phyloP scores from a whole-genome alignment of 116 monocot species.

The Papilionanthe hybrid region DNA sequence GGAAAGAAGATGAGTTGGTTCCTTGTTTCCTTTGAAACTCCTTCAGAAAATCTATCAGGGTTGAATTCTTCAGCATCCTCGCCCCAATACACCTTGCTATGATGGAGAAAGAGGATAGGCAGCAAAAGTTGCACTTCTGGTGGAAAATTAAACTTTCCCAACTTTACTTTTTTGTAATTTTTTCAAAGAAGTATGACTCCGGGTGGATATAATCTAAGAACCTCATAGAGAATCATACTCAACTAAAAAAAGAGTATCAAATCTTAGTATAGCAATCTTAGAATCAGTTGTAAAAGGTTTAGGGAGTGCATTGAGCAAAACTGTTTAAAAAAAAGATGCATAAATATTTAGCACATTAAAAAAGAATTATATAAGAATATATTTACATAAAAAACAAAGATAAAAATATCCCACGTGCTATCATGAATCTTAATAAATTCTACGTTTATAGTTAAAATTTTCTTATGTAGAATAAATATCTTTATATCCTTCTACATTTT shows the following conservation, averaged over 20 bases:
- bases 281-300: too few species aligned
- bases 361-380: too few species aligned
- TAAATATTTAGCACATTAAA: background rate
- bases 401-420: too few species aligned
- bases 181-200: background rate
- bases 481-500: too few species aligned
- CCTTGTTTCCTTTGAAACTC: slow-evolving; percentile 35
- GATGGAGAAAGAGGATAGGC: slow-evolving; percentile 44
- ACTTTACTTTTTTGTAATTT: slow-evolving; percentile 20
- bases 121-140: slow-evolving; percentile 21
- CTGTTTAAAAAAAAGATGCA: background rate
- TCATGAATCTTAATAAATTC: too few species aligned
- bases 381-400: too few species aligned
- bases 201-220: slow-evolving; percentile 35
- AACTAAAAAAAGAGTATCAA: slow-evolving; percentile 10
- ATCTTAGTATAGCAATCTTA: background rate
- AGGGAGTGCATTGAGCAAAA: background rate
- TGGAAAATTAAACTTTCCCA: slow-evolving; percentile 39
- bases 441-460: too few species aligned
- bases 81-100: slow-evolving; percentile 43
- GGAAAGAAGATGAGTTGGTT: slow-evolving; percentile 28
- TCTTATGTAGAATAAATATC: too few species aligned
- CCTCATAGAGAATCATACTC: slow-evolving; percentile 35
- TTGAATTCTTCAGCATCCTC: slow-evolving; percentile 53
- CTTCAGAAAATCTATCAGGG: slow-evolving; percentile 56